Conservation (phyloP, 2,329 filamentous ascomycete genomes). For the Calonectria multiphialidica region DNA sequence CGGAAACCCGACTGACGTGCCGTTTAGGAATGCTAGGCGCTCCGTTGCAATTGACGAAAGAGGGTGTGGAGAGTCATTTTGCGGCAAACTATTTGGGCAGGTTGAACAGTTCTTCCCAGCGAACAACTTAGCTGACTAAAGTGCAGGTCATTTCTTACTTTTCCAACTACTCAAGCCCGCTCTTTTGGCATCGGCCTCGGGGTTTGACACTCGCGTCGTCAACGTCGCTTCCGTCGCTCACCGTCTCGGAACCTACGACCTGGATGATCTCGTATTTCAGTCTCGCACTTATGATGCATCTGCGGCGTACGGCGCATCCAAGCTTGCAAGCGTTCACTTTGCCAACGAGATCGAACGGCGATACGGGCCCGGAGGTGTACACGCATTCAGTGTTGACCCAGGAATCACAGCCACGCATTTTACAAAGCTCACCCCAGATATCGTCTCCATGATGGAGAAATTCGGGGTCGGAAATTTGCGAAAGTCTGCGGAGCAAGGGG, state of each 20-base stretch:
- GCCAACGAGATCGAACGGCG: slow-evolving; percentile 3
- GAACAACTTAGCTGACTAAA: rapidly evolving
- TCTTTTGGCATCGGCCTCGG: background rate
- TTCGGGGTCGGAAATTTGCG: background rate
- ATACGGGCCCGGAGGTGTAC: background rate
- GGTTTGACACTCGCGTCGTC: background rate
- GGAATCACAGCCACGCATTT: background rate
- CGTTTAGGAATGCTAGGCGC: background rate
- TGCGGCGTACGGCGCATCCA: background rate
- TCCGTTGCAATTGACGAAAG: background rate
- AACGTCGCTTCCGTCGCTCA: slow-evolving; percentile 7
- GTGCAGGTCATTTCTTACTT: slow-evolving; percentile 7
- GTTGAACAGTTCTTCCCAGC: rapidly evolving
- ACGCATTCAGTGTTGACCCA: slow-evolving; percentile 9
- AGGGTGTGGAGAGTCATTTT: slow-evolving; percentile 7
- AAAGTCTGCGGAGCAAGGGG: background rate
- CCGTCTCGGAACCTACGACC: background rate
- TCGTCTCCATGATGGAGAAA: slow-evolving; percentile 5
- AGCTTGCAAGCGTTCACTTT: slow-evolving; percentile 1
- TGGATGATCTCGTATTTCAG: background rate
- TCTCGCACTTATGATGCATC: background rate
- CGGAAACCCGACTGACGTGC: background rate
- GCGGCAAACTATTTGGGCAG: slow-evolving; percentile 4
- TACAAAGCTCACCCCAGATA: background rate
- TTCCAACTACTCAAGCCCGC: background rate